These are phyloP conservation scores for Aureobasidium uvarum DNA, from an alignment of 2,329 filamentous ascomycete genomes.

Conservation along the genomic window DNA sequence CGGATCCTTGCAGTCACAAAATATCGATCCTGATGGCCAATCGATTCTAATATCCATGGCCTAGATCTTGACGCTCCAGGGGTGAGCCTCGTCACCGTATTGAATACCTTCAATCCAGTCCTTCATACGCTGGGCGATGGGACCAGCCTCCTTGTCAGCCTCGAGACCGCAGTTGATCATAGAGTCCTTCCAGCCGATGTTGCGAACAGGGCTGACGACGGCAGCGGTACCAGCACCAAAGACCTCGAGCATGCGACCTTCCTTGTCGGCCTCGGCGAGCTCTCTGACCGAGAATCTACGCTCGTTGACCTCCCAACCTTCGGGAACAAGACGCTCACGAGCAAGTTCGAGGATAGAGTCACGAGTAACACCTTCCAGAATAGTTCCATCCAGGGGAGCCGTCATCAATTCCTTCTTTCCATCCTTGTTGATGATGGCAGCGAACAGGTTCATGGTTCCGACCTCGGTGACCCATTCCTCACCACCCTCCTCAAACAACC, in stretches of 20 bases:
- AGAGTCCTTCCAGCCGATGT: conserved; percentile 83
- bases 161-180: conserved; percentile 79
- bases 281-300: conserved; percentile 91
- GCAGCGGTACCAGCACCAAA: conserved; percentile 94
- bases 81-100: conserved; percentile 88
- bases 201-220: conserved; percentile 85
- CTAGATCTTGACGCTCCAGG: conserved; percentile 66
- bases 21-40: background rate
- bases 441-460: conserved; percentile 98
- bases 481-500: conserved; percentile 71
- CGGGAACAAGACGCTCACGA: conserved; percentile 72
- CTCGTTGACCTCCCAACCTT: conserved; percentile 88
- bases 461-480: conserved; percentile 97
- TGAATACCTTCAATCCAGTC: conserved; percentile 95
- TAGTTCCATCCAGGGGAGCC: conserved; percentile 94
- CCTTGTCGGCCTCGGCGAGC: conserved; percentile 72
- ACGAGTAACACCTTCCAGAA: conserved; percentile 89
- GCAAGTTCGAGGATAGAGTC: conserved; percentile 89
- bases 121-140: conserved; percentile 84
- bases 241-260: conserved; percentile 85
- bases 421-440: conserved; percentile 77
- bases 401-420: conserved; percentile 91
- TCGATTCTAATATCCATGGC: background rate
- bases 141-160: conserved; percentile 80
- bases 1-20: background rate